Evolutionary conservation across 1,284 basidiomycete species (phyloP).

Genomic region (Ceratobasidium sp.): DNA sequence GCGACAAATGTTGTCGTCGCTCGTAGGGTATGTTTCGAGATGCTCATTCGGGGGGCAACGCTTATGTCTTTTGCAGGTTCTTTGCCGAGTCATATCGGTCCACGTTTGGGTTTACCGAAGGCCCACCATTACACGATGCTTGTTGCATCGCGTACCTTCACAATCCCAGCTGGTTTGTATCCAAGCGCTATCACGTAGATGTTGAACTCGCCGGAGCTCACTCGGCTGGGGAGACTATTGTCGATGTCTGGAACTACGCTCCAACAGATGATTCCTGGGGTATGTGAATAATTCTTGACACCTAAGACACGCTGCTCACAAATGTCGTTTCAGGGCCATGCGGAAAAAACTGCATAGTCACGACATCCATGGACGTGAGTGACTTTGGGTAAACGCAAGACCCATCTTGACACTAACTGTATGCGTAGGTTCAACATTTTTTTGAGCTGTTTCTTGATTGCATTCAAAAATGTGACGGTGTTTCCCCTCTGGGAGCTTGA

Average conservation of each 20-base stretch:
- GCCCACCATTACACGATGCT: conserved; percentile 84
- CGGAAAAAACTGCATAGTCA: conserved; percentile 76
- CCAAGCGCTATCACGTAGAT: conserved; percentile 71
- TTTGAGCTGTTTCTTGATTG: conserved; percentile 69
- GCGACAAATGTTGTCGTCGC: conserved; percentile 72
- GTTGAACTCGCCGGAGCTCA: conserved; percentile 70
- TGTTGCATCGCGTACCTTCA: conserved; percentile 77
- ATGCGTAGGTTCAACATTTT: conserved; percentile 62
- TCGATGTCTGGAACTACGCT: conserved; percentile 71
- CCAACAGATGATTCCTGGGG: conserved; percentile 69
- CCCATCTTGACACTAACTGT: conserved; percentile 12
- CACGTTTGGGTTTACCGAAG: conserved; percentile 73
- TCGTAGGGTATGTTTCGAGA: conserved; percentile 53
- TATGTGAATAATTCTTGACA: conserved; percentile 40
- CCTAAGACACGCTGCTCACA: background rate
- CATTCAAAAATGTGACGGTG: conserved; percentile 61
- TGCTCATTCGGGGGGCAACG: background rate
- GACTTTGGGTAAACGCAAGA: background rate
- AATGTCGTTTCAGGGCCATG: conserved; percentile 39
- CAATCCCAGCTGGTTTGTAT: conserved; percentile 65
- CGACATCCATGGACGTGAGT: conserved; percentile 68
- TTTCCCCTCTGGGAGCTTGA: conserved; percentile 43
- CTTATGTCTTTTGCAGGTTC: conserved; percentile 48
- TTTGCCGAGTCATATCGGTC: conserved; percentile 72
- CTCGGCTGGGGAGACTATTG: conserved; percentile 74